Base-by-base conservation (phyloP, 106 monocot species). In the Dendrobium officinale region DNA sequence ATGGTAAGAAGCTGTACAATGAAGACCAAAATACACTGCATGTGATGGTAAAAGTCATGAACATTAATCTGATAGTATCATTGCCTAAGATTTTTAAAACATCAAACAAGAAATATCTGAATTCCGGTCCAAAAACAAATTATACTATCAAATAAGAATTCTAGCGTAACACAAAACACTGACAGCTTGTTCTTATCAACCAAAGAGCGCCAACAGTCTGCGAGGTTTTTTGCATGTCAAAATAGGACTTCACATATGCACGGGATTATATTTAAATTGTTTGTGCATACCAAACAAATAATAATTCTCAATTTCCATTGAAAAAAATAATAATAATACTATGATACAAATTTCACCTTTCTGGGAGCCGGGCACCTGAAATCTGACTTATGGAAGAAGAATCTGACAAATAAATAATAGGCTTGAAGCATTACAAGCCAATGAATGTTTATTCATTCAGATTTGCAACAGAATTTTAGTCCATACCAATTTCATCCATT, bases 301-400 rank as follows among this genome's bases (percentile, higher is more conserved):
- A 61, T 8, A 15, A 15, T 13, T 51, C 13, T 51, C 51, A 15
- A 13, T 13, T 51, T 51, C 3, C 51, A 51, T 51, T 13, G 10
- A 51, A 51, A 51, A 51, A 1, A 51, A 51, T 2, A 51, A 51
- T 48, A 48, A 48, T 51, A 44, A 42, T 41, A 54, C 44, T 26
- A 4, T 20, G 48, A 80, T 59, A 61, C 4, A 81, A 73, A 0
- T 68, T 24, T 79, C 66, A 99, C 98, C 95, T 99, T 85, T 99
- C 98, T 80, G 95, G 89, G 77, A 99, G 95, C 11, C 90, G 82
- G 51, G 92, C 85, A 87, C 82, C 95, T 76, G 92, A 83, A 22
- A 99, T 89, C 72, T 92, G 98, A 88, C 82, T 91, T 75, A 93
- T 79, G 33, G 95, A 86, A 80, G 93, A 88, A 33, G 91, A 90